Conservation (phyloP, 257 asterid species). For the Rhazya stricta region DNA sequence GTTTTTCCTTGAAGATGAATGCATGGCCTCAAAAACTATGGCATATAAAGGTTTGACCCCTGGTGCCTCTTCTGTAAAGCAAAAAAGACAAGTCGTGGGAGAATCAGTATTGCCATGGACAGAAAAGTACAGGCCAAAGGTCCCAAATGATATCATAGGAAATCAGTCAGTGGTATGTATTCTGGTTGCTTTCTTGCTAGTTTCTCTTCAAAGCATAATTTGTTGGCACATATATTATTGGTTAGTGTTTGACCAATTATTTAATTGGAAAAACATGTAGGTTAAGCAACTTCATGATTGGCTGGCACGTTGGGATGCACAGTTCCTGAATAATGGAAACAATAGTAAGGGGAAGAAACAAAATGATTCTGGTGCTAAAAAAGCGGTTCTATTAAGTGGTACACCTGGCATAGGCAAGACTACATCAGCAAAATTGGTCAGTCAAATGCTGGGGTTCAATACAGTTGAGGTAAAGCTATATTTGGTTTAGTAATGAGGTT, state of each 20-base stretch:
- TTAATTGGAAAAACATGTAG: constrained; percentile 37
- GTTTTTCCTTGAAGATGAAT: constrained; percentile 34
- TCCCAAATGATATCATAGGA: constrained; percentile 74
- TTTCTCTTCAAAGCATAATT: constrained; percentile 7
- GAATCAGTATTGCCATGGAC: constrained; percentile 69
- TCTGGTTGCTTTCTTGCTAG: constrained; percentile 16
- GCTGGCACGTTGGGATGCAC: constrained; percentile 73
- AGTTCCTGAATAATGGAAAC: constrained; percentile 54
- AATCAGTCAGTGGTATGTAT: constrained; percentile 79
- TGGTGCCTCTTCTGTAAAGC: constrained; percentile 38
- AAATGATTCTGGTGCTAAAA: constrained; percentile 78
- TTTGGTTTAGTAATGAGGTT: neutral
- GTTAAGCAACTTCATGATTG: constrained; percentile 97
- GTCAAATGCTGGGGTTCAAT: constrained; percentile 91
- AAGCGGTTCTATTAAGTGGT: constrained; percentile 86
- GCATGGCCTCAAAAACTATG: constrained; percentile 22
- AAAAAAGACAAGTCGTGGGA: constrained; percentile 33
- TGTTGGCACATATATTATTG: constrained; percentile 8
- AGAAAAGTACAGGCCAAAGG: constrained; percentile 81
- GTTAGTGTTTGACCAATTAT: constrained; percentile 8
- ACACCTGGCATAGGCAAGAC: constrained; percentile 99
- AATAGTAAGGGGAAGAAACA: constrained; percentile 80
- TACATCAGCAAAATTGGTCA: constrained; percentile 81
- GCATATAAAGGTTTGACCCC: constrained; percentile 42
- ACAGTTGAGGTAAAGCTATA: constrained; percentile 66